Evolutionary conservation across 257 asterid genomes (phyloP), one percentile per base, ranked within the genome.

Genomic region (Marsdenia floribunda): DNA sequence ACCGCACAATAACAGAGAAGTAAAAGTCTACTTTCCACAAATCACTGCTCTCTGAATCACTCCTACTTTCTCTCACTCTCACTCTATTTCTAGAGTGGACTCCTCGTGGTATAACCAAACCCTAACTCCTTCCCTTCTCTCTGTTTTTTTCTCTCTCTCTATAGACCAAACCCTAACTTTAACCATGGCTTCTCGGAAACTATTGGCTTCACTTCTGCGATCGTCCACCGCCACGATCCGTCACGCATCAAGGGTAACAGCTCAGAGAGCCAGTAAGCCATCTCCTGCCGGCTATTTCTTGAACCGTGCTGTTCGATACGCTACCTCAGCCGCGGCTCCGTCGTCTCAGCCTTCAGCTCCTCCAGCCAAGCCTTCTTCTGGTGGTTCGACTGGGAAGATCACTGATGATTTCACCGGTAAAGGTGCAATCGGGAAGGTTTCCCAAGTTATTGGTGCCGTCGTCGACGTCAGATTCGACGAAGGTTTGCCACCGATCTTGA

Each of bases 361-460:
- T 15, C 80, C 91, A 11, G 66, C 88, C 22, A 80, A 79, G 47
- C 47, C 83, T 3, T 72, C 91, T 1, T 70, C 91, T 1, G 74
- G 82, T 37, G 89, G 80, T 10, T 76, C 82, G 54, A 53, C 74
- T 0, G 97, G 97, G 15, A 92, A 92, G 78, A 87, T 92, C 77
- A 89, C 91, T 2, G 98, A 89, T 73, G 97, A 92, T 74, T 89
- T 85, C 82, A 92, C 98, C 6, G 97, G 98, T 0, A 74, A 81
- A 22, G 96, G 97, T 15, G 5, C 97, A 70, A 76, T 90, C 67
- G 98, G 98, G 35, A 73, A 86, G 68, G 97, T 92, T 69, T 92
- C 93, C 58, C 98, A 92, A 82, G 98, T 92, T 53, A 92, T 92
- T 76, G 98, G 98, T 1, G 98, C 98, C 74, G 98, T 92, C 66